Evolutionary conservation across 345 rosid genomes (phyloP).

Genomic region (Pseudoturritis turrita): DNA sequence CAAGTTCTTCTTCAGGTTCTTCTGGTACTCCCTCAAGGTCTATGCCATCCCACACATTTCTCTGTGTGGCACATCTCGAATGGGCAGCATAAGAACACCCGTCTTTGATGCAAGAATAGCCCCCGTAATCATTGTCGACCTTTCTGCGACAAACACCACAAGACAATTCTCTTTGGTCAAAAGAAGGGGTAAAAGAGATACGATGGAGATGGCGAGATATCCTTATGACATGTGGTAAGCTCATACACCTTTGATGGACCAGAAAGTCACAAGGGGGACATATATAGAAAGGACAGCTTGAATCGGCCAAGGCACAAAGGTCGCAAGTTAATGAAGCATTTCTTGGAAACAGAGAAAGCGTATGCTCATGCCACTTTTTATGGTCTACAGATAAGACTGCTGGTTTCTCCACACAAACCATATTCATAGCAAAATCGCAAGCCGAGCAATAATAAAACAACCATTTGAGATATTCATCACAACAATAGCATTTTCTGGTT

Average conservation of each 20-base stretch:
- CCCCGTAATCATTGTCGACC: neutral
- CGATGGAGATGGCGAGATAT: conserved; percentile 2
- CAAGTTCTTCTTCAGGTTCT: neutral
- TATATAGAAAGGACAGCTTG: neutral
- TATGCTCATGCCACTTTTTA: neutral
- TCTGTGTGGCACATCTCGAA: no score
- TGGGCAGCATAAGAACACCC: no score
- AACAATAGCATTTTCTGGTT: neutral
- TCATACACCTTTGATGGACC: neutral
- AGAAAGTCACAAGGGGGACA: neutral
- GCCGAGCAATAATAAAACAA: neutral
- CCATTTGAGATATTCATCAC: neutral
- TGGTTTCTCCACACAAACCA: neutral
- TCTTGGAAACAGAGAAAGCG: neutral
- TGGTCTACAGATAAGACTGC: neutral
- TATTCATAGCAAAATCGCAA: neutral
- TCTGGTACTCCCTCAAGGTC: no score
- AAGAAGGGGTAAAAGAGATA: neutral
- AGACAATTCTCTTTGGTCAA: neutral
- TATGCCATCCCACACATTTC: no score
- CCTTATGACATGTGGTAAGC: neutral
- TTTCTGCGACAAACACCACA: neutral
- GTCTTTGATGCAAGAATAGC: no score
- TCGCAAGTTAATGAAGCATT: neutral
- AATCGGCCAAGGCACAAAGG: neutral